Base-by-base conservation (phyloP, 371 early-diverging fungal genomes). In the Lichtheimia ramosa region DNA sequence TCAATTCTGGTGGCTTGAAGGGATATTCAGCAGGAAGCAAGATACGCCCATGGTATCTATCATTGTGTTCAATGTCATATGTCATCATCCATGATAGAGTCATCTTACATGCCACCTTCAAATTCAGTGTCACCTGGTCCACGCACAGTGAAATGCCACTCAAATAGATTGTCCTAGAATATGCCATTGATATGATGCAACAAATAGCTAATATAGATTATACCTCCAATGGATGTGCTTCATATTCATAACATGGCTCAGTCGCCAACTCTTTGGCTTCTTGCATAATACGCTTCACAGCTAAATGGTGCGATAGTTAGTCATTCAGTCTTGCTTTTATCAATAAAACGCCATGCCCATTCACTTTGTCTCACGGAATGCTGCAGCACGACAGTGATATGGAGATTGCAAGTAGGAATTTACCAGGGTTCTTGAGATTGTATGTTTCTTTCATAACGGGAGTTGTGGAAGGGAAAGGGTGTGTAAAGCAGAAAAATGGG, bases 81-180 rank as follows among this genome's bases (percentile, higher is more conserved):
- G 2, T 46, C 46, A n/a, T 5, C 6, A 54, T 54, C 0, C n/a
- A n/a, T n/a, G n/a, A 21, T 14, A 1, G 43, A 28, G 3, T n/a
- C 23, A 20, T 23, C 42, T 43, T 54, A 91, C 73, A 89, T 78
- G 54, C 96, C 96, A 20, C 89, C 91, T 51, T 82, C 85, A 71
- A 92, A 97, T n/a, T 91, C 93, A 10, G 93, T 92, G 24, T 84
- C 90, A 23, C 81, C 74, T 5, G 96, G 96, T 1, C 98, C 97
- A 14, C 92, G 81, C 12, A 97, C 82, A 1, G 96, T 95, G 67
- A 95, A 97, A 68, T 97, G 98, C 96, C 96, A 92, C 61, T 93
- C 93, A 68, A 93, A 90, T 23, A 92, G 70, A 65, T 92, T 86
- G 41, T 88, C 86, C 82, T 92, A 24, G 5, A n/a, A 3, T 18